Conservation (phyloP, 768 basidiomycete genomes). For the Russula virescens region DNA sequence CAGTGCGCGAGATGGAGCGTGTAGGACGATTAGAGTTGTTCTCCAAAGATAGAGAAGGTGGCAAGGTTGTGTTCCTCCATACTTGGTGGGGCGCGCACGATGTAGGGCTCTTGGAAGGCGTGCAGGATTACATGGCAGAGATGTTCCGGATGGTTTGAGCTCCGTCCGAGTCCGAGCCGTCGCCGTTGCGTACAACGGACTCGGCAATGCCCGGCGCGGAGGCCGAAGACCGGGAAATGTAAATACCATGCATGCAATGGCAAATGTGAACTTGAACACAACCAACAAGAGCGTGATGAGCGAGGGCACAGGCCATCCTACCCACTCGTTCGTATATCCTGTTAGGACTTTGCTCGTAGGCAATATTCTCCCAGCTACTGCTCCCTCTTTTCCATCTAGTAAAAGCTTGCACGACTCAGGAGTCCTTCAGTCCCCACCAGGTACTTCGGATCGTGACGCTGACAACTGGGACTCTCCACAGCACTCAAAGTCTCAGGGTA, state of each 20-base stretch:
- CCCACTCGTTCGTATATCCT: conserved; percentile 32
- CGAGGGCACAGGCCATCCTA: background rate
- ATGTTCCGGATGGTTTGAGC: conserved; percentile 26
- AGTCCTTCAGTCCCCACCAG: background rate
- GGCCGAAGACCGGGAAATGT: background rate
- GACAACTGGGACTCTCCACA: background rate
- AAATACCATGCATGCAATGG: background rate
- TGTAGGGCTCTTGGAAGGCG: conserved; percentile 56
- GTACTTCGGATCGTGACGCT: background rate
- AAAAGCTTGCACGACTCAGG: background rate
- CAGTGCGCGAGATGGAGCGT: conserved; percentile 38
- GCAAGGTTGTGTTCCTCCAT: conserved; percentile 53
- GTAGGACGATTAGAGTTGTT: conserved; percentile 55
- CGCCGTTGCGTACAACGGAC: background rate
- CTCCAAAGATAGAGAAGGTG: conserved; percentile 30
- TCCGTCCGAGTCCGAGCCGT: background rate
- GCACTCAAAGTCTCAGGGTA: background rate
- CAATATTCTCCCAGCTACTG: conserved; percentile 3
- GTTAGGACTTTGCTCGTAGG: conserved; percentile 33
- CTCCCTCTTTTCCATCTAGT: background rate
- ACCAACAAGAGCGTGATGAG: background rate
- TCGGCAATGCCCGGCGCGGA: background rate
- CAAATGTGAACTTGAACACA: background rate
- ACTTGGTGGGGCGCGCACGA: conserved; percentile 56
- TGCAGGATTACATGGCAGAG: conserved; percentile 50